Percentiles rank a stretch among this genome's conserved stretches.
Evolutionary conservation across 805 yeast genomes (phyloP).

Genomic region (Candida sonorensis): DNA sequence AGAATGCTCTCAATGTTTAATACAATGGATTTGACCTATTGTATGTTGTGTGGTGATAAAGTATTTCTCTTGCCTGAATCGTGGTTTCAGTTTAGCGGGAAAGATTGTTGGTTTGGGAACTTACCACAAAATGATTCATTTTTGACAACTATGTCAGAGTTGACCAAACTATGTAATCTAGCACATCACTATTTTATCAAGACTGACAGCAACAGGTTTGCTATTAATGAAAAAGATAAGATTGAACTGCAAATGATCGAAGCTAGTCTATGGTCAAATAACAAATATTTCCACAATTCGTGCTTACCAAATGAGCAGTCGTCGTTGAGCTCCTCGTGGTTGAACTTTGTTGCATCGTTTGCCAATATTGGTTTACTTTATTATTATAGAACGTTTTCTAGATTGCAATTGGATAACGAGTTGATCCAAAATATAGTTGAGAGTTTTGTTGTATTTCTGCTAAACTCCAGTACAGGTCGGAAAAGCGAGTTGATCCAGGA

Average conservation of each 20-base stretch:
- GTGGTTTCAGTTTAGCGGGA: conserved; percentile 17
- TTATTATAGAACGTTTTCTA: conserved; percentile 13
- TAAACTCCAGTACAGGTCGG: conserved; percentile 1
- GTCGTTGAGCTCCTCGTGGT: too few relatives aligned
- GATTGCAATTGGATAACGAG: conserved; percentile 3
- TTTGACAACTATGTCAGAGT: conserved; percentile 23
- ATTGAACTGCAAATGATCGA: too few relatives aligned
- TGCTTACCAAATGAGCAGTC: too few relatives aligned
- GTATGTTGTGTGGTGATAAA: conserved; percentile 16
- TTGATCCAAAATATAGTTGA: conserved; percentile 13
- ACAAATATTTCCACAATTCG: too few relatives aligned
- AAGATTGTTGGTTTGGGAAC: conserved; percentile 26
- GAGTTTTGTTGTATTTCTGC: conserved; percentile 7
- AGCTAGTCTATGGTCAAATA: too few relatives aligned
- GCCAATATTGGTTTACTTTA: conserved; percentile 19
- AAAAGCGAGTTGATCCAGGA: too few relatives aligned
- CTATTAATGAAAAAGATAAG: too few relatives aligned
- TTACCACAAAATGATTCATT: conserved; percentile 20
- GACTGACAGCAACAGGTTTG: too few relatives aligned
- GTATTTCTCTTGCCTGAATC: conserved; percentile 12
- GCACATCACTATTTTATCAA: conserved; percentile 4
- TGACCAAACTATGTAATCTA: conserved; percentile 10
- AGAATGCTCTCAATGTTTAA: conserved; percentile 21
- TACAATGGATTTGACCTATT: conserved; percentile 22
- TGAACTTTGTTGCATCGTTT: conserved; percentile 16